Evolutionary conservation across 805 yeast genomes (phyloP).

Genomic region (Ogataea sp.): DNA sequence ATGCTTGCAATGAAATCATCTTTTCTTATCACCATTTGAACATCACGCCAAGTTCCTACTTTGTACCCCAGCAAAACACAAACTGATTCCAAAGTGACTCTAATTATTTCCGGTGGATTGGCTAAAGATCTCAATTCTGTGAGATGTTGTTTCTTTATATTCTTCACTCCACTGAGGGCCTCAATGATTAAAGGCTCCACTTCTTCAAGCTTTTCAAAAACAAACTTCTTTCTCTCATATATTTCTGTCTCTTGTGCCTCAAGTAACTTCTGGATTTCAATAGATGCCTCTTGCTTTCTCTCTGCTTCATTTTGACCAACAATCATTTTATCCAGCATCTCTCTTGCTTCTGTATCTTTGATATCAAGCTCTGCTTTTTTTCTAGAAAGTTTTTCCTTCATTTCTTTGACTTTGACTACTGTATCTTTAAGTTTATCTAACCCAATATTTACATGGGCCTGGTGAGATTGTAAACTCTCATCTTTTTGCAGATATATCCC

Average conservation of each 20-base stretch:
- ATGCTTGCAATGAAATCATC: conserved; percentile 86
- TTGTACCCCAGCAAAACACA: conserved; percentile 73
- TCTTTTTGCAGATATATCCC: conserved; percentile 34
- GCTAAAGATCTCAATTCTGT: conserved; percentile 85
- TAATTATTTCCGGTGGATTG: conserved; percentile 86
- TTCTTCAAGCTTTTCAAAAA: conserved; percentile 53
- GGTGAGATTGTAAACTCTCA: conserved; percentile 48
- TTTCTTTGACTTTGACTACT: conserved; percentile 56
- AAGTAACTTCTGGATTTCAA: conserved; percentile 64
- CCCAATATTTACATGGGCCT: conserved; percentile 67
- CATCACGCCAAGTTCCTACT: conserved; percentile 70
- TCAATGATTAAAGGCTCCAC: conserved; percentile 83
- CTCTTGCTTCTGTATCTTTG: conserved; percentile 64
- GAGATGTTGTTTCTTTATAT: conserved; percentile 85
- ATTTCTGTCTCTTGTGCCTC: conserved; percentile 60
- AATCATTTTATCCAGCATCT: conserved; percentile 68
- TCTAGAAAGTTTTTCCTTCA: conserved; percentile 44
- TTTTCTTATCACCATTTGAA: conserved; percentile 66
- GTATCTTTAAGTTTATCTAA: conserved; percentile 71
- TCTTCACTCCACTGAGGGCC: conserved; percentile 85
- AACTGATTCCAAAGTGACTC: conserved; percentile 79
- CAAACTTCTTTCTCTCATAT: conserved; percentile 41
- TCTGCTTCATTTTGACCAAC: conserved; percentile 89
- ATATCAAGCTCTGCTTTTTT: conserved; percentile 40
- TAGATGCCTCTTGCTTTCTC: conserved; percentile 77